Conservation (phyloP, 2,329 filamentous ascomycete genomes). For the Ascocoryne sarcoides region DNA sequence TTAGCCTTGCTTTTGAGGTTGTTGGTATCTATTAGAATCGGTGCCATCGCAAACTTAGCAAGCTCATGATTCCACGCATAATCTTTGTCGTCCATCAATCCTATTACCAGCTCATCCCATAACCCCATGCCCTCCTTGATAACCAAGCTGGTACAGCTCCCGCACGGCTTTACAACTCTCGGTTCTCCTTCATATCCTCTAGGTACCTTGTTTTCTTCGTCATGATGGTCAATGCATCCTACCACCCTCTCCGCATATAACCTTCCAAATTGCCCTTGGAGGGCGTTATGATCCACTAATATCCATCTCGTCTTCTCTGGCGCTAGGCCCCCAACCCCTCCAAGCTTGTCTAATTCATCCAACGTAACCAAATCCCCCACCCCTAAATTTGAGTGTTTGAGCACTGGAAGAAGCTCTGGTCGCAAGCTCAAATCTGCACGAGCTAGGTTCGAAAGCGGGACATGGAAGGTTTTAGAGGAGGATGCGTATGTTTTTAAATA, state of each 20-base stretch:
- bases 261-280: slow-evolving; percentile 52
- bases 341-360: slow-evolving; percentile 47
- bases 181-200: slow-evolving; percentile 38
- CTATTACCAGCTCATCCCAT: slow-evolving; percentile 45
- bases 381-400: slow-evolving; percentile 50
- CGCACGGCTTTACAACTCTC: slow-evolving; percentile 55
- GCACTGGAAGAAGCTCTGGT: slow-evolving; percentile 60
- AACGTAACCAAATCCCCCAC: slow-evolving; percentile 57
- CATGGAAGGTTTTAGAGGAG: slow-evolving; percentile 37
- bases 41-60: slow-evolving; percentile 58
- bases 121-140: slow-evolving; percentile 46
- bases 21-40: slow-evolving; percentile 65
- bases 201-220: slow-evolving; percentile 53
- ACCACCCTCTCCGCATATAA: slow-evolving; percentile 45
- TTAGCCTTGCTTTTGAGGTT: slow-evolving; percentile 56
- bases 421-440: slow-evolving; percentile 60
- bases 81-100: slow-evolving; percentile 32
- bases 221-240: slow-evolving; percentile 72
- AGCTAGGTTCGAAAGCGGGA: slow-evolving; percentile 66
- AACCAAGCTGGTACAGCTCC: slow-evolving; percentile 67
- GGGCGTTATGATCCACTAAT: slow-evolving; percentile 70
- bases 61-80: slow-evolving; percentile 44
- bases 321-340: no score
- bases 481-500: slow-evolving; percentile 57
- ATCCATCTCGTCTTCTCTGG: slow-evolving; percentile 57